Evolutionary conservation across 1,139 yeast genomes (phyloP).

Genomic region (Taiozyma onychis): DNA sequence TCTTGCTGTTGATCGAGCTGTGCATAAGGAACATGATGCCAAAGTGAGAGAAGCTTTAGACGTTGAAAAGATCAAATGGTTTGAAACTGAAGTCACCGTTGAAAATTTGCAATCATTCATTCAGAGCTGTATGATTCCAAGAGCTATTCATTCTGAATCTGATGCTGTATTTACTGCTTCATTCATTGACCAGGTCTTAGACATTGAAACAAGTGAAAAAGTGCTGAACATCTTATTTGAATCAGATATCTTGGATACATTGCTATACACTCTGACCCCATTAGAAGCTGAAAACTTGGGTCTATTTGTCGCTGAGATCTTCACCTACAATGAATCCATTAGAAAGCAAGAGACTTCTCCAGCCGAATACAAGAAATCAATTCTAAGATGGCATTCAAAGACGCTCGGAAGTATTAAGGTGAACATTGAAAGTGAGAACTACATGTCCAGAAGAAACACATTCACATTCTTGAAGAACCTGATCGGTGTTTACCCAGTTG

Average conservation of each 20-base stretch:
- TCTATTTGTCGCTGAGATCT: conserved; percentile 56
- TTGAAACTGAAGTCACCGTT: conserved; percentile 14
- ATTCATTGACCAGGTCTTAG: conserved; percentile 50
- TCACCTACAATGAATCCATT: conserved; percentile 35
- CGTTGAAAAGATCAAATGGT: conserved; percentile 28
- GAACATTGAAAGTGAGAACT: conserved; percentile 53
- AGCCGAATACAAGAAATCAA: conserved; percentile 35
- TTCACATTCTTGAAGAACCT: conserved; percentile 72
- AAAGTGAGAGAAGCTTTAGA: conserved; percentile 22
- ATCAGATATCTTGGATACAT: conserved; percentile 46
- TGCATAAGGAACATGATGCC: conserved; percentile 32
- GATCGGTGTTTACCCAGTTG: conserved; percentile 59
- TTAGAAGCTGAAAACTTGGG: conserved; percentile 82
- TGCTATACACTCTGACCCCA: conserved; percentile 67
- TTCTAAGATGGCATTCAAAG: conserved; percentile 52
- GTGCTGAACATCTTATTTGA: conserved; percentile 47
- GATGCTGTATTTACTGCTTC: conserved; percentile 74
- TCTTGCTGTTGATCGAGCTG: conserved; percentile 22
- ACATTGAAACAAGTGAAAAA: conserved; percentile 33
- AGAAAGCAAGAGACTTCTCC: conserved; percentile 19
- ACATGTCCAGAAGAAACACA: conserved; percentile 78
- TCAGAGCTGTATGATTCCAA: conserved; percentile 67
- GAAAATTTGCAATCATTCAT: conserved; percentile 36
- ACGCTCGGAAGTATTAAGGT: conserved; percentile 41
- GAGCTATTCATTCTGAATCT: conserved; percentile 72